Evolutionary conservation across 495 filamentous ascomycete genomes (phyloP).

Genomic region (Bryoglossum gracile): DNA sequence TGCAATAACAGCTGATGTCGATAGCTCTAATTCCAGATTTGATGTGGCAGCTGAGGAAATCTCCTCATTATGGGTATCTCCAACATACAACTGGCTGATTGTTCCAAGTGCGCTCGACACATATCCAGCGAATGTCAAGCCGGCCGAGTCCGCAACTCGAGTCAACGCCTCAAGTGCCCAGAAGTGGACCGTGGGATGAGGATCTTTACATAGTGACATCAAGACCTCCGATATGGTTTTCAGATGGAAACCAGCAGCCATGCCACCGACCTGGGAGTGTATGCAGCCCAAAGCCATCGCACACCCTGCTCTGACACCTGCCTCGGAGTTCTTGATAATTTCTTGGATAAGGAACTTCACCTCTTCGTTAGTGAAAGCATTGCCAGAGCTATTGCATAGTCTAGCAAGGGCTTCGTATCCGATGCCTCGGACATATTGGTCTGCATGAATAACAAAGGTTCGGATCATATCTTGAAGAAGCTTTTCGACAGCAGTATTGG

Average conservation of each 20-base stretch:
- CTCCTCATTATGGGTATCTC: slow-evolving; percentile 86
- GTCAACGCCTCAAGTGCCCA: slow-evolving; percentile 89
- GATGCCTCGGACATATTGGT: slow-evolving; percentile 77
- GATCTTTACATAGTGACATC: slow-evolving; percentile 91
- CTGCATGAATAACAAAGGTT: slow-evolving; percentile 69
- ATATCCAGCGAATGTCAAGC: slow-evolving; percentile 82
- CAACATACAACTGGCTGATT: slow-evolving; percentile 83
- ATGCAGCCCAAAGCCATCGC: slow-evolving; percentile 90
- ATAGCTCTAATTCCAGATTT: slow-evolving; percentile 76
- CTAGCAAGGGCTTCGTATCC: slow-evolving; percentile 84
- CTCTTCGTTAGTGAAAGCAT: slow-evolving; percentile 77
- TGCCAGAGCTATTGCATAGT: slow-evolving; percentile 83
- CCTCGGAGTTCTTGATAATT: slow-evolving; percentile 88
- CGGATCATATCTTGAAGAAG: slow-evolving; percentile 78
- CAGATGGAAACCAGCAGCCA: slow-evolving; percentile 95
- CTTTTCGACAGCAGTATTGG: slow-evolving; percentile 71
- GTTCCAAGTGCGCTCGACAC: slow-evolving; percentile 88
- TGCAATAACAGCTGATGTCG: slow-evolving; percentile 74
- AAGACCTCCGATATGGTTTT: slow-evolving; percentile 93
- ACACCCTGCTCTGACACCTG: slow-evolving; percentile 86
- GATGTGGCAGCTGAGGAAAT: slow-evolving; percentile 70
- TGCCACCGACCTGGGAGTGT: slow-evolving; percentile 90
- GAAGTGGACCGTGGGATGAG: slow-evolving; percentile 92
- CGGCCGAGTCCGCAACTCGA: slow-evolving; percentile 85
- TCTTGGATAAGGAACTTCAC: slow-evolving; percentile 90